Evolutionary conservation across 176 grass and related monocot genomes (phyloP), one percentile per base, ranked within the genome.

Genomic region (Lolium multiflorum): DNA sequence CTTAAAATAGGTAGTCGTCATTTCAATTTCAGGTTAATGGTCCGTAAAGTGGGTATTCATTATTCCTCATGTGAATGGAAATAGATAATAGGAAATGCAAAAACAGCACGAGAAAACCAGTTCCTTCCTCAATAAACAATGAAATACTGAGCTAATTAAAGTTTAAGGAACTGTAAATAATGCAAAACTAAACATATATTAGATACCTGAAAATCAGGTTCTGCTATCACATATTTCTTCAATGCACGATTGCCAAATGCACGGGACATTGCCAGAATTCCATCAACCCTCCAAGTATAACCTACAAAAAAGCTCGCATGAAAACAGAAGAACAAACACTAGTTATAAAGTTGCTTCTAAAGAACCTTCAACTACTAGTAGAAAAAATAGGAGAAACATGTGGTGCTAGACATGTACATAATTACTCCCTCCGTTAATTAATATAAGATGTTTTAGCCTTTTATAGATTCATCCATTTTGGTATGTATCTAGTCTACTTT

Each of bases 251-350:
- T 88, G 39, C 93, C 96, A 85, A 98, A 98, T 63, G 96, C 96
- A 81, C 93, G 91, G 38, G 96, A 98, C 93, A 98, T 96, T 74
- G 93, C 93, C 64, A 98, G 81, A 61, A 94, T 89, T 82, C 91
- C 93, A 69, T 87, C 90, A 57, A 94, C 96, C 71, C 93, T 96
- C 88, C 88, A 98, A 68, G 96, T 98, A 78, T 17, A 75, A 51
- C 92, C 92, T 94, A 80, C 69, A 88, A 67, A 63, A 76, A 48
- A 59, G 86, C 59, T 83, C 86, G 61, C 83, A 50, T n/a, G 18
- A 62, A 89, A 46, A 20, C 28, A 15, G 18, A 77, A 77, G 56
- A 82, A 86, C 2, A 72, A 72, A 83, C 15, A 68, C 60, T 10
- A 71, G 12, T 28, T 58, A 48, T 31, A 78, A 24, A 55, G 65